Base-by-base conservation (phyloP, 1,139 yeast genomes). In the Geotrichum citri-aurantii region DNA sequence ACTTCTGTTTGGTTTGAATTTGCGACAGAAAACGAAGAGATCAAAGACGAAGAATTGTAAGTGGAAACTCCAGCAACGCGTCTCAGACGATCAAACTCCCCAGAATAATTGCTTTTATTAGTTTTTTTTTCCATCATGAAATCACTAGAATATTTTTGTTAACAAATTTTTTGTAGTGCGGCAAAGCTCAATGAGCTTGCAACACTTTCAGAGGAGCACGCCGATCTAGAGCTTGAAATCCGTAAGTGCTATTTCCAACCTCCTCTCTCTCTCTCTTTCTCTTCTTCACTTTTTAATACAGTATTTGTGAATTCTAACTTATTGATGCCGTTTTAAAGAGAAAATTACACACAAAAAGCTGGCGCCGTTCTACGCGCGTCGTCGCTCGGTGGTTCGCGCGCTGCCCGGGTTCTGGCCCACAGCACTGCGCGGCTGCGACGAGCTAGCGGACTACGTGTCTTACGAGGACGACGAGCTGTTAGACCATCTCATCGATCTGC, bases 351-450 rank as follows among this genome's bases (percentile, higher is more conserved):
- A 57, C 21, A 59, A 66, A 61, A 63, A 70, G 48, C 64, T 74
- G 44, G 62, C 62, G 48, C 77, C 79, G 0, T 64, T 71, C 29
- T 74, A 70, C 56, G 71, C 65, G 5, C 66, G 67, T 52, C 69
- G 79, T 6, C 69, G 75, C 14, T 68, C 60, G 17, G 55, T 65
- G 19, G 63, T 72, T 40, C 60, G 57, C 48, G 58, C 63, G n/a
- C 64, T 74, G n/a, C 73, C 74, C 23, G 61, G 65, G 51, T 76
- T 76, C 63, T 76, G 79, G 79, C 67, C 75, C 8, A 65, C 66
- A 4, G 78, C 69, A 4, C 58, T 76, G 26, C 72, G 70, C 46
- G 63, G 65, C 14, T 62, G 69, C 49, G 44, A 52, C 8, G 73
- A 66, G 40, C 63, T 68, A 17, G 62, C 70, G 49, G 67, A 67